Evolutionary conservation across 164 flowering plant genomes (phyloP).

Genomic region (Umbilicus rupestris): DNA sequence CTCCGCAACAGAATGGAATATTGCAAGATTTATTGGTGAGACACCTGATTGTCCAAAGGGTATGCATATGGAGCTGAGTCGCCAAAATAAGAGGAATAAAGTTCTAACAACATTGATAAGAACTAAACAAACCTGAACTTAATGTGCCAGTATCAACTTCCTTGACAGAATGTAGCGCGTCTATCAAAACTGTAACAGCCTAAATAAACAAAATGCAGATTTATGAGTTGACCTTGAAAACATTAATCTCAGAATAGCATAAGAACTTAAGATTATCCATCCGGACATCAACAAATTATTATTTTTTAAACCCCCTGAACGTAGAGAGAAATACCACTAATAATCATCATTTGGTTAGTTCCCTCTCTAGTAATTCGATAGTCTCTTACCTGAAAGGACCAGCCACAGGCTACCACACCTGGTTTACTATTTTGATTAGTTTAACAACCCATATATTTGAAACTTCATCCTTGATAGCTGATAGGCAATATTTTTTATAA

Average conservation of each 20-base stretch:
- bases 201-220: constrained; percentile 12
- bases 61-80: constrained; percentile 10
- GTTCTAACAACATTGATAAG: constrained; percentile 6
- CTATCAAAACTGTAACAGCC: constrained; percentile 62
- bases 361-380: background rate
- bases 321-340: background rate
- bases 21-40: constrained; percentile 71
- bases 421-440: background rate
- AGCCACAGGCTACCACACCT: background rate
- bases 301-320: background rate
- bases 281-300: background rate
- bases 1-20: constrained; percentile 90
- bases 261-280: background rate
- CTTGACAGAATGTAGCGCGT: constrained; percentile 65
- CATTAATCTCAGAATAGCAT: background rate
- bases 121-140: constrained; percentile 31
- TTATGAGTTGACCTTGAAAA: background rate
- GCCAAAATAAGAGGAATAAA: constrained; percentile 2
- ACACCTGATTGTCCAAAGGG: constrained; percentile 40
- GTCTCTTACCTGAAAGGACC: background rate
- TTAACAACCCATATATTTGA: background rate
- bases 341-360: background rate
- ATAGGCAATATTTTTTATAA: background rate
- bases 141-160: constrained; percentile 44
- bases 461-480: background rate